Conservation (phyloP, 2,329 filamentous ascomycete genomes). For the Hymenoscyphus linearis region DNA sequence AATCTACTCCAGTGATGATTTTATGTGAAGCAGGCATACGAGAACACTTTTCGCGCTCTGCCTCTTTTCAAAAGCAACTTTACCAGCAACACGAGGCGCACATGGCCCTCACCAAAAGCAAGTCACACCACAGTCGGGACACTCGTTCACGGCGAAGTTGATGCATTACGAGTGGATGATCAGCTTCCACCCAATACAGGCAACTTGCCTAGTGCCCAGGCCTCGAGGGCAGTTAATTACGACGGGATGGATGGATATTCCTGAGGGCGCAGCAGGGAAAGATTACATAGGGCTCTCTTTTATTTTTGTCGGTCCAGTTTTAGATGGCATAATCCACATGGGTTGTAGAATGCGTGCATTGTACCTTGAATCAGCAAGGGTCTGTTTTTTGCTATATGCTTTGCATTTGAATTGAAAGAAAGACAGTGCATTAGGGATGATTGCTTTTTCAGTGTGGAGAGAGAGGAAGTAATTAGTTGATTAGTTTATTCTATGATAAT, state of each 20-base stretch:
- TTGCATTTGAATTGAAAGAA: not conserved
- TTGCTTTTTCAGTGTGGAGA: not conserved
- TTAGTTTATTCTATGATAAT: not conserved
- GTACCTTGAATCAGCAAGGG: not conserved
- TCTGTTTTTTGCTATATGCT: not conserved
- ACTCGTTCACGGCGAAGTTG: conserved; percentile 6
- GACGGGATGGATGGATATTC: conserved; percentile 8
- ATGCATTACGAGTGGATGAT: conserved; percentile 9
- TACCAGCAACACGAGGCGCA: conserved; percentile 8
- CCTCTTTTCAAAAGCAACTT: conserved; percentile 8
- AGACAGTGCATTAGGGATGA: not conserved
- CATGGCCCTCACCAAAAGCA: conserved; percentile 6
- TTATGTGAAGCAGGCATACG: conserved; percentile 53
- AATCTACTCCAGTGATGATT: conserved; percentile 53
- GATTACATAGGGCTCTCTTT: not conserved
- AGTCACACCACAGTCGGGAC: conserved; percentile 8
- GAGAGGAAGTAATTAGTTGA: not conserved
- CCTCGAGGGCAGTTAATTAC: conserved; percentile 6
- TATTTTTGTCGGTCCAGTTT: not conserved
- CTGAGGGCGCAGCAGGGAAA: not conserved
- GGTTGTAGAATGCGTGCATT: not conserved
- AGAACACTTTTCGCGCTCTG: conserved; percentile 12
- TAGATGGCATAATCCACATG: not conserved
- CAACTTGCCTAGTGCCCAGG: conserved; percentile 7
- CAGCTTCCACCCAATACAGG: conserved; percentile 5